Base-by-base conservation (phyloP, 306 rosid genomes). In the Datisca glomerata region DNA sequence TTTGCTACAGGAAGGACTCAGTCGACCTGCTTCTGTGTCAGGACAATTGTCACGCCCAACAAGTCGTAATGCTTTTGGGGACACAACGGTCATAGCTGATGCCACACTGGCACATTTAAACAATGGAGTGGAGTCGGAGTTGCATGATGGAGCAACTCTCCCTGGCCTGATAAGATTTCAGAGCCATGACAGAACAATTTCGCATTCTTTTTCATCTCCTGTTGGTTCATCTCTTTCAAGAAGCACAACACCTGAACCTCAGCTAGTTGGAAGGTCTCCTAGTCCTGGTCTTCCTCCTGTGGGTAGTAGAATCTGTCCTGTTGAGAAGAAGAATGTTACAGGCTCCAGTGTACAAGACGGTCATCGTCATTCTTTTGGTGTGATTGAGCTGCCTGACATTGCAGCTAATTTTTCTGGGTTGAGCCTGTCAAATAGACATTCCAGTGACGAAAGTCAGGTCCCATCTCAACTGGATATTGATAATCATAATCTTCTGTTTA, bases 171-270 rank as follows among this genome's bases (percentile, higher is more conserved):
- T 67, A 9, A 81, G 86, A 46, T 68, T 69, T 70, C 94, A 73
- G 67, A 69, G 64, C 60, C 79, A 64, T 47, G 69, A 63, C 32
- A 50, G 59, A 25, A 20, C 60, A 21, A 51, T 13, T 53, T 63
- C 97, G 52, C 73, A 46, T 45, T 56, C 70, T 54, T 75, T 72
- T 70, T 35, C 72, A 52, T 53, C 94, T 36, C 57, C 76, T 22
- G 64, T 65, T 41, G 78, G 86, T 38, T 58, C 77, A 43, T 60
- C 93, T 47, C 52, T 77, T 51, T 66, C 93, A 8, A 72, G 84
- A 54, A 74, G 73, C 47, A 61, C 78, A 47, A 77, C 91, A 28
- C 91, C 95, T 47, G 98, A 89, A 47, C 74, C 57, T 21, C 86
- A 72, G 49, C 42, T 64, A 29, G 71, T 70, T 74, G 95, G 86